Conservation (phyloP, 1,284 basidiomycete genomes). For the Ustilago hordei region DNA sequence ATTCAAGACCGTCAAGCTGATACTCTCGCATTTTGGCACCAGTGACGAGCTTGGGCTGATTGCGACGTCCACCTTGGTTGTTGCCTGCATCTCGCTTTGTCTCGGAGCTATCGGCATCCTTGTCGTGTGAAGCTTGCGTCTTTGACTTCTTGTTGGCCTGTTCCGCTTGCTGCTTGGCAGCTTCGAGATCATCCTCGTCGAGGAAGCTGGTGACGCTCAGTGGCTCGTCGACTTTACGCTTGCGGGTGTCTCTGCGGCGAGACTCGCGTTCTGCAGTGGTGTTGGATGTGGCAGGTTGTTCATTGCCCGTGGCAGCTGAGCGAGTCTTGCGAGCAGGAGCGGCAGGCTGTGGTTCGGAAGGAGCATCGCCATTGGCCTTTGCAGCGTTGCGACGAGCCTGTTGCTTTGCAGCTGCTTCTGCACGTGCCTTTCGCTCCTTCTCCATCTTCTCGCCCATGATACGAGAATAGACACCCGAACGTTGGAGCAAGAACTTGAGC, state of each 20-base stretch:
- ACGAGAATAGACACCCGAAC: conserved; percentile 63
- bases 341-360: conserved; percentile 28
- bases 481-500: conserved; percentile 63
- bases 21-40: conserved; percentile 88
- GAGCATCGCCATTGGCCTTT: conserved; percentile 2
- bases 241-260: conserved; percentile 36
- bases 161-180: conserved; percentile 39
- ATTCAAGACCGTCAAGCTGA: conserved; percentile 93
- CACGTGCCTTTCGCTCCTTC: conserved; percentile 43
- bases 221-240: conserved; percentile 40
- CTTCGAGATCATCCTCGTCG: conserved; percentile 52
- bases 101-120: conserved; percentile 70
- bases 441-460: conserved; percentile 68
- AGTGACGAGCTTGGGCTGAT: conserved; percentile 82
- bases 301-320: conserved; percentile 23
- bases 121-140: conserved; percentile 74
- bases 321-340: conserved; percentile 38
- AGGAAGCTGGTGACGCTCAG: conserved; percentile 54
- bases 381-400: conserved; percentile 34
- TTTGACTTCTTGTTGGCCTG: conserved; percentile 55
- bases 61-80: conserved; percentile 41
- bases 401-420: conserved; percentile 39
- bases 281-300: conserved; percentile 22
- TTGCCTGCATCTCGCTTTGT: conserved; percentile 51
- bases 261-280: conserved; percentile 15